phyloP scores from a whole-genome alignment of 2,329 filamentous ascomycete species.

The Colletotrichum tanaceti region DNA sequence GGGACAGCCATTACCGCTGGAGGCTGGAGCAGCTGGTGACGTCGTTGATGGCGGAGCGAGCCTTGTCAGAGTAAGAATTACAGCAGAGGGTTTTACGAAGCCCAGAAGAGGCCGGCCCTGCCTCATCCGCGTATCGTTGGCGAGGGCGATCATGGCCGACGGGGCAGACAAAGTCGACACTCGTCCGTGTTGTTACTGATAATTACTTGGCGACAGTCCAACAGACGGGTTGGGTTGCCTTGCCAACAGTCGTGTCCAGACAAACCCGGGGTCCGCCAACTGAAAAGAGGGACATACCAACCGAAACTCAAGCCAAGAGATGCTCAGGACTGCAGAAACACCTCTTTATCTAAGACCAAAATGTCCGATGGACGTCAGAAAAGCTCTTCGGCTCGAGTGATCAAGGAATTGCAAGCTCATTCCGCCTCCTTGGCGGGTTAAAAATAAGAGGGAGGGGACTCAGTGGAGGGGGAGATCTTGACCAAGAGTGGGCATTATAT shows the following conservation, averaged over 20 bases:
- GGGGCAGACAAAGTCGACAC: conserved; percentile 60
- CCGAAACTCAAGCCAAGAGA: background rate
- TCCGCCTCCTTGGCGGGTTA: background rate
- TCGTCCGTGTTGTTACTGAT: conserved; percentile 53
- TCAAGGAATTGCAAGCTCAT: background rate
- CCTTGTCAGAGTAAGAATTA: conserved; percentile 47
- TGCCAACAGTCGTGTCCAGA: conserved; percentile 54
- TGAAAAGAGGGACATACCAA: no score
- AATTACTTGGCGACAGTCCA: conserved; percentile 58
- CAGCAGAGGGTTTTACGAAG: conserved; percentile 58
- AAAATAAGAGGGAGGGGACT: background rate
- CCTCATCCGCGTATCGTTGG: conserved; percentile 56
- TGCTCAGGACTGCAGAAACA: background rate
- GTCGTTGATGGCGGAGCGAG: conserved; percentile 12
- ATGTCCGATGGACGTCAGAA: background rate
- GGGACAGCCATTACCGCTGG: conserved; percentile 6
- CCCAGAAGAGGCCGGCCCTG: conserved; percentile 52
- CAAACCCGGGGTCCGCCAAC: conserved; percentile 55
- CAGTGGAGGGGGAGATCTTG: background rate
- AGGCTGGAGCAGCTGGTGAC: conserved; percentile 17
- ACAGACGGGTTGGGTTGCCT: conserved; percentile 54
- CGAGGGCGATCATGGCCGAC: conserved; percentile 56
- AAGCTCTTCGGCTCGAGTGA: conserved; percentile 27
- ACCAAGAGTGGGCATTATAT: conserved; percentile 15
- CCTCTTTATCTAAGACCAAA: conserved; percentile 15